Conservation (phyloP, 2,329 filamentous ascomycete species). For the Pseudocercospora fuligena region DNA sequence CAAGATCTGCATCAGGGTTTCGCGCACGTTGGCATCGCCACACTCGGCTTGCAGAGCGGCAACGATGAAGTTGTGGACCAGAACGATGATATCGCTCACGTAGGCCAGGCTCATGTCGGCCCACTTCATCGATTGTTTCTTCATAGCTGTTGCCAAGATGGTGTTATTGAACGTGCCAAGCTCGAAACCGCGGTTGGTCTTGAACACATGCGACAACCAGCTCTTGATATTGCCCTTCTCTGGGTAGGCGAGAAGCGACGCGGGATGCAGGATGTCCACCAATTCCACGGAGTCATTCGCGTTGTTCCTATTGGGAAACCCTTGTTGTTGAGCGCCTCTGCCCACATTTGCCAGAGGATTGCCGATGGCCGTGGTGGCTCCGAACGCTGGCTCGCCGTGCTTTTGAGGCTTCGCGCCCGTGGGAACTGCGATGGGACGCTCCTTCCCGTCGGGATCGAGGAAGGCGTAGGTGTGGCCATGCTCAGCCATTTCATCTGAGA, state of each 20-base stretch:
- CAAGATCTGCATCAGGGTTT: conserved; percentile 51
- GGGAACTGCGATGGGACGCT: background rate
- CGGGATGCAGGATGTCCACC: conserved; percentile 41
- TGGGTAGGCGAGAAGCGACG: conserved; percentile 47
- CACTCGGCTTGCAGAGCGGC: conserved; percentile 51
- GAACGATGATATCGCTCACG: conserved; percentile 55
- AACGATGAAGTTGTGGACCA: conserved; percentile 60
- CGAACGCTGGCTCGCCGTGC: too few relatives aligned
- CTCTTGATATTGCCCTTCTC: background rate
- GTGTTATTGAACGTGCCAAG: conserved; percentile 54
- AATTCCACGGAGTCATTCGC: conserved; percentile 14
- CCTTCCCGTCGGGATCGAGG: conserved; percentile 2
- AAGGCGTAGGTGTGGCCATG: conserved; percentile 38
- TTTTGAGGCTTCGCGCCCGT: background rate
- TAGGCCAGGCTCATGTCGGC: conserved; percentile 52
- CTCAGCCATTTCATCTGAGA: conserved; percentile 34
- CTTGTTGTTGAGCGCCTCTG: background rate
- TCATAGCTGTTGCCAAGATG: conserved; percentile 44
- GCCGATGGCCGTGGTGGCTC: too few relatives aligned
- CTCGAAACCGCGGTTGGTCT: conserved; percentile 21
- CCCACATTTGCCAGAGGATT: background rate
- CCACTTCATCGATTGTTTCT: conserved; percentile 55
- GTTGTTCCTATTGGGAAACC: conserved; percentile 10
- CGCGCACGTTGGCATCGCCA: conserved; percentile 49
- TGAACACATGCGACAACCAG: conserved; percentile 20